Conservation (phyloP, 805 yeast genomes). For the Ogataea angusta region DNA sequence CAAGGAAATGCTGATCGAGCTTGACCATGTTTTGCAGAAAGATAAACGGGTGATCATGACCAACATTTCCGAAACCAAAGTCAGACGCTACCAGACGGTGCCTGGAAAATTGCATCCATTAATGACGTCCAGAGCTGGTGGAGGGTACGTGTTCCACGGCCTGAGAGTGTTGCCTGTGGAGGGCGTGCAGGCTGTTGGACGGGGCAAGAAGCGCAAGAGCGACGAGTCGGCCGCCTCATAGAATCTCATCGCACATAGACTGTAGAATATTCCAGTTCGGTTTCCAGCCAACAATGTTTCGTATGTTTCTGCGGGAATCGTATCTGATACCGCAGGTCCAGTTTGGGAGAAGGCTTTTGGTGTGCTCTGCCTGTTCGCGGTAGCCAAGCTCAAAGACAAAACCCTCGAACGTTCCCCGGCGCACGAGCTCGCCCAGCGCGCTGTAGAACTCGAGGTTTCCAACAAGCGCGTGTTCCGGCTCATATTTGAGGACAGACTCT, state of each 20-base stretch:
- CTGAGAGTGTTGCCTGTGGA: constrained; percentile 73
- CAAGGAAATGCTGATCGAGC: constrained; percentile 74
- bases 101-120: constrained; percentile 93
- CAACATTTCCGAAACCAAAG: constrained; percentile 74
- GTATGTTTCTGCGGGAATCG: constrained; percentile 50
- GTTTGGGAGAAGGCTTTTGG: constrained; percentile 8
- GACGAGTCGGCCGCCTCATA: constrained; percentile 11
- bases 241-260: constrained; percentile 17
- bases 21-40: constrained; percentile 62
- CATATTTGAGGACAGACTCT: constrained; percentile 63
- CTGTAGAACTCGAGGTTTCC: constrained; percentile 74
- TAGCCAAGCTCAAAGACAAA: constrained; percentile 81
- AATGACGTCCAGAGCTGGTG: constrained; percentile 91
- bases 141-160: constrained; percentile 83
- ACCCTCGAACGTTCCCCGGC: constrained; percentile 42
- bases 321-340: constrained; percentile 45
- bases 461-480: constrained; percentile 75
- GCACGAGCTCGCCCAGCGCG: constrained; percentile 46
- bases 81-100: constrained; percentile 85
- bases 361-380: constrained; percentile 45
- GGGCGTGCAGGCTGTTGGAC: constrained; percentile 64
- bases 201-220: constrained; percentile 47
- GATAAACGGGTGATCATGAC: constrained; percentile 81
- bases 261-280: constrained; percentile 11
- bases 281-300: constrained; percentile 68